phyloP scores from a whole-genome alignment of 2,329 filamentous ascomycete species.

The Bretziella fagacearum region DNA sequence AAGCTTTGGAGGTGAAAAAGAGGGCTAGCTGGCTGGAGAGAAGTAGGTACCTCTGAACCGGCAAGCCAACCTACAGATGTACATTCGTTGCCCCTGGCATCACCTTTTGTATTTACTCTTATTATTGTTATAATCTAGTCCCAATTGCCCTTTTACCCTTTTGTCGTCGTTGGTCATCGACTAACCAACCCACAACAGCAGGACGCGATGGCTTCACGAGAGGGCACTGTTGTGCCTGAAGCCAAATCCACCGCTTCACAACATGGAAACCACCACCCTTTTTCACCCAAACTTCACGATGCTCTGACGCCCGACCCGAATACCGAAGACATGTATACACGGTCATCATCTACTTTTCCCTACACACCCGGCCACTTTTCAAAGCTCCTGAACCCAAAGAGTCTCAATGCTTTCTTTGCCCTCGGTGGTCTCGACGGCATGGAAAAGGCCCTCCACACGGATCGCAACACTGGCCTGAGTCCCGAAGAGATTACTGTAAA shows the following conservation, averaged over 20 bases:
- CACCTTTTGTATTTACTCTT: neutral
- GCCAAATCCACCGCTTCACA: neutral
- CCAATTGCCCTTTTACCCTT: neutral
- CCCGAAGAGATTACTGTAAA: slow-evolving; percentile 49
- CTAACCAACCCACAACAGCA: neutral
- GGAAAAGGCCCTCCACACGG: slow-evolving; percentile 54
- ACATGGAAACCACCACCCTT: neutral
- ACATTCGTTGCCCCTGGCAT: neutral
- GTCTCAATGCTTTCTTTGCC: slow-evolving; percentile 54
- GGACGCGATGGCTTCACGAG: slow-evolving; percentile 3
- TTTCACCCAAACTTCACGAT: slow-evolving; percentile 19
- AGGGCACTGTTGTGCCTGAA: slow-evolving; percentile 4
- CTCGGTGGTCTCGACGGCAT: slow-evolving; percentile 56
- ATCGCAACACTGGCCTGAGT: slow-evolving; percentile 48
- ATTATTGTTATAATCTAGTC: neutral
- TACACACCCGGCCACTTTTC: slow-evolving; percentile 56
- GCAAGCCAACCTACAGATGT: too few species aligned
- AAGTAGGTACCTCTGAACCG: too few species aligned
- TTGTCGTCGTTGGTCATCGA: too few species aligned
- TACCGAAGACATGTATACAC: slow-evolving; percentile 52
- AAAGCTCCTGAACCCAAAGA: slow-evolving; percentile 70
- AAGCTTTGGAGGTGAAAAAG: too few species aligned
- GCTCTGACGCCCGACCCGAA: slow-evolving; percentile 40
- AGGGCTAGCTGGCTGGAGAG: too few species aligned
- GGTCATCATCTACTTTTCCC: slow-evolving; percentile 47